Evolutionary conservation across 116 monocot genomes (phyloP), one percentile per base, ranked within the genome.

Genomic region (Zostera marina): DNA sequence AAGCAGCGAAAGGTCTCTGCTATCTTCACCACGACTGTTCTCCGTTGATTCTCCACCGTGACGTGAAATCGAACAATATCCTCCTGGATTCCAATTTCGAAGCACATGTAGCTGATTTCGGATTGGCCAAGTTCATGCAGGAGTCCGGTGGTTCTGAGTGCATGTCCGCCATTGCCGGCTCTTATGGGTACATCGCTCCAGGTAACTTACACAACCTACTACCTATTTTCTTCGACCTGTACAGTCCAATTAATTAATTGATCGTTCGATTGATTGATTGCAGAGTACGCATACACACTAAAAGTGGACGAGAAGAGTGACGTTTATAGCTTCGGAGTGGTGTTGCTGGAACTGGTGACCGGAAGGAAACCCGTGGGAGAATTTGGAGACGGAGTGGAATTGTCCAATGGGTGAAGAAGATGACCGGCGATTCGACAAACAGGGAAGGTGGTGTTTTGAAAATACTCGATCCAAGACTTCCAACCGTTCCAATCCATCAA

Each of bases 251-350:
- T 52, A 9, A 16, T 32, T 8, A 21, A 17, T 22, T 24, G 8
- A 22, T 20, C n/a, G n/a, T n/a, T n/a, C n/a, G n/a, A n/a, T n/a
- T n/a, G n/a, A n/a, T n/a, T n/a, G n/a, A n/a, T 5, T 32, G 32
- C 32, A 32, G 32, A 91, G 60, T 85, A 85, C 39, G 85, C 77
- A 7, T 85, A 92, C 67, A 86, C 85, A 2, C 79, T 75, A 66
- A 82, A 81, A 47, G 82, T 91, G 82, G 91, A 80, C 21, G 92
- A 92, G 38, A 92, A 92, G 74, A 92, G 91, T 59, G 85, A 91
- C 23, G 91, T 91, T 25, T 91, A 91, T 59, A 91, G 91, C 67
- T 91, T 77, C 51, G 92, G 92, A 1, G 92, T 92, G 15, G 92
- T 92, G 39, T 66, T 92, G 14, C 60, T 92, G 68, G 92, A 92